Evolutionary conservation across 108 stramenopile species (phyloP).

Genomic region (Fragilaria radians): DNA sequence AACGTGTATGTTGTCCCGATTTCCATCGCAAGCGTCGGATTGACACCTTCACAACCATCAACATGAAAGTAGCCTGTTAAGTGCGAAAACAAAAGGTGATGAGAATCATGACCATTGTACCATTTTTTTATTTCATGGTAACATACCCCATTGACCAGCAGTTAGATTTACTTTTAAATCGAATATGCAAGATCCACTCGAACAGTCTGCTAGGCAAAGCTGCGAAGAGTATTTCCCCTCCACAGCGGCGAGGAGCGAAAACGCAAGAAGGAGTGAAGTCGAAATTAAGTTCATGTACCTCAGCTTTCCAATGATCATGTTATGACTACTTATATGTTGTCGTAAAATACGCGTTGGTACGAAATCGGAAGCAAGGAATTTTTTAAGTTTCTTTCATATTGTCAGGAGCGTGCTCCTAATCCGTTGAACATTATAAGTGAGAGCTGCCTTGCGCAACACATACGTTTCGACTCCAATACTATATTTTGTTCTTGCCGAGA

Average conservation of each 20-base stretch:
- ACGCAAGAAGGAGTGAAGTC: not conserved
- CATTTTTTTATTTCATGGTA: not conserved
- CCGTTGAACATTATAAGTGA: too few species aligned
- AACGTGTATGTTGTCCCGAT: constrained; percentile 72
- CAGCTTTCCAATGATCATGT: not conserved
- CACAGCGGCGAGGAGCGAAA: not conserved
- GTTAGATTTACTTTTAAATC: not conserved
- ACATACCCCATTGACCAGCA: not conserved
- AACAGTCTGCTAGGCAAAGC: not conserved
- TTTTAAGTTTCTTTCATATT: not conserved
- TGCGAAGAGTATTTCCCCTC: not conserved
- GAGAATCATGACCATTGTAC: not conserved
- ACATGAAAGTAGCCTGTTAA: not conserved
- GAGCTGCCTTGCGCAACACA: too few species aligned
- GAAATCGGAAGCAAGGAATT: not conserved
- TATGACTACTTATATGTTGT: not conserved
- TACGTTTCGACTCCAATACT: too few species aligned
- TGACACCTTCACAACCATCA: constrained; percentile 10
- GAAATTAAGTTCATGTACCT: not conserved
- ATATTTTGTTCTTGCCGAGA: too few species aligned
- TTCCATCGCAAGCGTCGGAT: constrained; percentile 73
- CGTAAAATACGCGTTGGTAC: not conserved
- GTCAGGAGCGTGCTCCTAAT: too few species aligned
- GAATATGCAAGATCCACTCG: not conserved
- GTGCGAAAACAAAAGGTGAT: not conserved